phyloP scores from a whole-genome alignment of 139 green algal genomes.

The Volvox africanus region DNA sequence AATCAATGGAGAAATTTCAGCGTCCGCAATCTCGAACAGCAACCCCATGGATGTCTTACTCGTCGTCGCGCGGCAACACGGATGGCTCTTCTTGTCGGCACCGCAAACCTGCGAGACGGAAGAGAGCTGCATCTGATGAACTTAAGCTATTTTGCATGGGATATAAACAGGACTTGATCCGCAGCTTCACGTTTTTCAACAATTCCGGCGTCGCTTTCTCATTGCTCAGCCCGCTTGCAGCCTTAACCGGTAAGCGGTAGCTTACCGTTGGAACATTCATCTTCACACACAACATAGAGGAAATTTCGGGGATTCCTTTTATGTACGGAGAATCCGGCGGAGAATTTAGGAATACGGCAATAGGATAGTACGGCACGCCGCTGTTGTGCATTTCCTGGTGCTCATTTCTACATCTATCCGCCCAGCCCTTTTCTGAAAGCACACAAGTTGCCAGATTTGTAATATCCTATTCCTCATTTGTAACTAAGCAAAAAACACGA shows the following conservation, averaged over 20 bases:
- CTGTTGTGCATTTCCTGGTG: too few species aligned
- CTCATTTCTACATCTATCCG: too few species aligned
- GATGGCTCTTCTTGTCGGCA: background rate
- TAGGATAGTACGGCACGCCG: too few species aligned
- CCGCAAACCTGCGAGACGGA: background rate
- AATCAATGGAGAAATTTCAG: background rate
- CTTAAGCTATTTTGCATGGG: constrained; percentile 40
- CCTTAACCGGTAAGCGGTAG: constrained; percentile 3
- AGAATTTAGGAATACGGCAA: too few species aligned
- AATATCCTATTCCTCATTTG: too few species aligned
- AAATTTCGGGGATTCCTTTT: too few species aligned
- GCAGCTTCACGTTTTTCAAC: constrained; percentile 22
- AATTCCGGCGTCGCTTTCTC: constrained; percentile 8
- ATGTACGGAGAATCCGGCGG: too few species aligned
- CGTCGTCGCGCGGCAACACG: background rate
- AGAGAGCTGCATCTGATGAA: constrained; percentile 21
- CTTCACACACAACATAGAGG: too few species aligned
- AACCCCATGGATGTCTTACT: background rate
- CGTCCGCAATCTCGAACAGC: background rate
- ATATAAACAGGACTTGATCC: background rate
- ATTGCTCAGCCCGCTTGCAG: background rate
- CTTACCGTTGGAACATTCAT: too few species aligned
- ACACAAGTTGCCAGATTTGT: too few species aligned
- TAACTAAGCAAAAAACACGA: too few species aligned
- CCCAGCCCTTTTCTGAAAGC: too few species aligned